Conservation (phyloP, 352 stramenopile genomes). For the Phytophthora hibernalis region DNA sequence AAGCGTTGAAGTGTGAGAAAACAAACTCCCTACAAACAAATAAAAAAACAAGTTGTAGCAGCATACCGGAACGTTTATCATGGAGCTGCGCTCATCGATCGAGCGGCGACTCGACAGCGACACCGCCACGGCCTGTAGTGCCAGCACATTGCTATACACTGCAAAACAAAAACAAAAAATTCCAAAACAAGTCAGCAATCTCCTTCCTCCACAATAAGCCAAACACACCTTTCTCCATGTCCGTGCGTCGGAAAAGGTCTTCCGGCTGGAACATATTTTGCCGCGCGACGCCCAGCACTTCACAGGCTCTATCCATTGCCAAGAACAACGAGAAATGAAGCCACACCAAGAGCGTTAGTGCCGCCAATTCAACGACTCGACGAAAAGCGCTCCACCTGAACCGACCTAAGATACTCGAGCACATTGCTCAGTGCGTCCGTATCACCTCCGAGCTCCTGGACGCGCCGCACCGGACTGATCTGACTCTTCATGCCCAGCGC, state of each 20-base stretch:
- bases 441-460: slow-evolving; percentile 22
- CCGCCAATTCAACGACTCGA: slow-evolving; percentile 10
- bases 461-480: slow-evolving; percentile 30
- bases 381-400: slow-evolving; percentile 8
- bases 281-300: slow-evolving; percentile 61
- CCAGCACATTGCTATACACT: slow-evolving; percentile 87
- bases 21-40: slow-evolving; percentile 13
- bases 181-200: slow-evolving; percentile 10
- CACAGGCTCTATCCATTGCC: slow-evolving; percentile 60
- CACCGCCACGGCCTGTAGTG: slow-evolving; percentile 74
- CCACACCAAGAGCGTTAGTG: slow-evolving; percentile 22
- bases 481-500: slow-evolving; percentile 82
- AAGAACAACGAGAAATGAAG: slow-evolving; percentile 16
- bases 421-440: slow-evolving; percentile 52
- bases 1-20: slow-evolving; percentile 9
- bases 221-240: slow-evolving; percentile 76
- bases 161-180: slow-evolving; percentile 13
- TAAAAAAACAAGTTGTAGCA: slow-evolving; percentile 10
- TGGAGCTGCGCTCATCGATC: slow-evolving; percentile 80
- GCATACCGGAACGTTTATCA: slow-evolving; percentile 44
- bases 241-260: slow-evolving; percentile 62
- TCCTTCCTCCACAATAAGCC: neutral
- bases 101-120: slow-evolving; percentile 80
- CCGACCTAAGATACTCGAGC: slow-evolving; percentile 71
- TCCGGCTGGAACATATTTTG: slow-evolving; percentile 78